Base-by-base conservation (phyloP, 2,329 filamentous ascomycete genomes). In the Leptographium procerum region DNA sequence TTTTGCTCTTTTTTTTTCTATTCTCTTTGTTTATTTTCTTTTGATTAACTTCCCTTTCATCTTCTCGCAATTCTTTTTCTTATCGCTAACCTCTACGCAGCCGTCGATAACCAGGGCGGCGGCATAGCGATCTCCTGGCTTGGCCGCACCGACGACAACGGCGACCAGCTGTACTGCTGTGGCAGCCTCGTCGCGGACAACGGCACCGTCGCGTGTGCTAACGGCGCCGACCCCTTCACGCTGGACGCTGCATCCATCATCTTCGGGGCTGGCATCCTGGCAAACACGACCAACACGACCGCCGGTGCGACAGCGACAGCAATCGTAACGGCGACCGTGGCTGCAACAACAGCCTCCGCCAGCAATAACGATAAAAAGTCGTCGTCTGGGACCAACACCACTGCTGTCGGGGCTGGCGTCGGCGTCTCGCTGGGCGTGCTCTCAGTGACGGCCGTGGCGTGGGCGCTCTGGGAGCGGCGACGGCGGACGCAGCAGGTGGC, bases 391-490 rank as follows among this genome's bases (percentile, higher is more conserved):
- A 14, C 45, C 26, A 57, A 33, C 4, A 48, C 43, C 13, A 59
- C 57, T 19, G 59, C 57, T n/a, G 59, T 62, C 19, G 61, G 61
- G 1, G 61, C 51, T 4, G 61, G 61, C 52, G 59, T 62, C 6
- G 61, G 61, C 31, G 59, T 61, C 10, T 52, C 57, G 3, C 54
- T 62, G 5, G 61, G 61, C 24, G 57, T 58, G 10, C 29, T 60
- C 10, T 28, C 48, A 7, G 4, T 57, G 11, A 56, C 57, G 8
- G 56, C 56, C 5, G 16, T 59, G 33, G 55, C 54, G 3, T 61
- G 61, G 61, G 61, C 61, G 7, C 45, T 61, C 24, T 62, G 52
- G 56, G 59, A 61, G 47, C 60, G 60, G 28, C 56, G 60, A 26
- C 40, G 40, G 43, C 52, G 59, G 13, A 29, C 24, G 19, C 45